phyloP scores from a whole-genome alignment of 2,329 filamentous ascomycete genomes.

The Nigrospora osmanthi region DNA sequence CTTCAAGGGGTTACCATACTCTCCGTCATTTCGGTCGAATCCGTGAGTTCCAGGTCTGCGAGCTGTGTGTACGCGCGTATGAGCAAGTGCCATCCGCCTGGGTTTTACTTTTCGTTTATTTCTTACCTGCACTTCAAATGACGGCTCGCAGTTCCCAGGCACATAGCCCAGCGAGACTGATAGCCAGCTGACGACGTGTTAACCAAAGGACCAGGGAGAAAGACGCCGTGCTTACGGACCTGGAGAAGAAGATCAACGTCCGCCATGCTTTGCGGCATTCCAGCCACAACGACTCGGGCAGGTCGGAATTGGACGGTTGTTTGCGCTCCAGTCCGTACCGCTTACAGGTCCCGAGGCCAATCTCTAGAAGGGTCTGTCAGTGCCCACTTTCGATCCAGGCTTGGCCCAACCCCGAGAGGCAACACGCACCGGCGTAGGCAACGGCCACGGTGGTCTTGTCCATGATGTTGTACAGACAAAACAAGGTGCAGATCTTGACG shows the following conservation, averaged over 20 bases:
- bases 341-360: slow-evolving; percentile 14
- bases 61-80: slow-evolving; percentile 8
- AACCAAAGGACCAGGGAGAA: background rate
- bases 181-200: slow-evolving; percentile 15
- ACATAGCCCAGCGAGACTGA: slow-evolving; percentile 20
- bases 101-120: background rate
- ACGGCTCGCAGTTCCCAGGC: slow-evolving; percentile 14
- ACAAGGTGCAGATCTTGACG: slow-evolving; percentile 19
- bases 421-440: slow-evolving; percentile 17
- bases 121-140: slow-evolving; percentile 5
- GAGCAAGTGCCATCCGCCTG: background rate
- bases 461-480: slow-evolving; percentile 22
- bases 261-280: slow-evolving; percentile 20
- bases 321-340: slow-evolving; percentile 10
- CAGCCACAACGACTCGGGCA: slow-evolving; percentile 6
- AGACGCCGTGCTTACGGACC: slow-evolving; percentile 4
- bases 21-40: slow-evolving; percentile 11
- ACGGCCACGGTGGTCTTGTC: slow-evolving; percentile 17
- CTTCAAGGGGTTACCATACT: slow-evolving; percentile 7
- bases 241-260: slow-evolving; percentile 19
- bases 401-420: too few relatives aligned
- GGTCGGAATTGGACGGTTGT: background rate
- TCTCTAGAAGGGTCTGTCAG: slow-evolving; percentile 8
- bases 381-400: background rate
- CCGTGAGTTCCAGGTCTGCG: slow-evolving; percentile 12